These are phyloP conservation scores for Russula ochroleuca DNA, from an alignment of 768 basidiomycete genomes.

Conservation along the genomic window DNA sequence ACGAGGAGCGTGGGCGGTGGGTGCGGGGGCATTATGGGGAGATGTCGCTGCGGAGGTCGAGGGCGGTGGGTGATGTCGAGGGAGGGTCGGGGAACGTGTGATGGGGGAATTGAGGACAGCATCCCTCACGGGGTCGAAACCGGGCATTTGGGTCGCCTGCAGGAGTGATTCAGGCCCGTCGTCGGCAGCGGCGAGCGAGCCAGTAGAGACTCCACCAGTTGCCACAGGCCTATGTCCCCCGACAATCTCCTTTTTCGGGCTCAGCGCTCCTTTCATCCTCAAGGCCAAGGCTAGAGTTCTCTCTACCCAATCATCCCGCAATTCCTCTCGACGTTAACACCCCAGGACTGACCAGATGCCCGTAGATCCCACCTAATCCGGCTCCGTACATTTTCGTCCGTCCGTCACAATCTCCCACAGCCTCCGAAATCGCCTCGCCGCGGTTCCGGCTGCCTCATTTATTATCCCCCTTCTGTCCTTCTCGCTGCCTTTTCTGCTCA, in stretches of 20 bases:
- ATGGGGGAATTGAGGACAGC: constrained; percentile 77
- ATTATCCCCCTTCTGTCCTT: constrained; percentile 6
- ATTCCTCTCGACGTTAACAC: neutral
- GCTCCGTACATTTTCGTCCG: constrained; percentile 13
- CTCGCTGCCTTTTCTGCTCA: constrained; percentile 11
- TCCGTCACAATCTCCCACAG: constrained; percentile 17
- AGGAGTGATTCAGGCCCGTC: constrained; percentile 9
- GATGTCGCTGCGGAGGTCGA: constrained; percentile 36
- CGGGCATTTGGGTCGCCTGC: constrained; percentile 46
- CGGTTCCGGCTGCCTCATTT: neutral
- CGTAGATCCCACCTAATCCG: constrained; percentile 22
- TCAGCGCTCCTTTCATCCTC: constrained; percentile 23
- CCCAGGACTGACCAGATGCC: neutral
- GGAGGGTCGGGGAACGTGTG: constrained; percentile 43
- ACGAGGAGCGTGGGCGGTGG: constrained; percentile 39
- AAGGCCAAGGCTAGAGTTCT: neutral
- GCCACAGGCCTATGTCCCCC: constrained; percentile 14
- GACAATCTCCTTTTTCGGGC: constrained; percentile 20
- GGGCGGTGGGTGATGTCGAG: constrained; percentile 29
- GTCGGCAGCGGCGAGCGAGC: constrained; percentile 17
- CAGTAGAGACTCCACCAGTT: neutral
- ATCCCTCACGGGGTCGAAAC: constrained; percentile 84
- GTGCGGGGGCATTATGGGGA: constrained; percentile 37
- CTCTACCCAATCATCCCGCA: neutral
- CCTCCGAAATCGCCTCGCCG: constrained; percentile 13